Evolutionary conservation across 306 rosid species (phyloP).

Genomic region (Crotalaria pallida): DNA sequence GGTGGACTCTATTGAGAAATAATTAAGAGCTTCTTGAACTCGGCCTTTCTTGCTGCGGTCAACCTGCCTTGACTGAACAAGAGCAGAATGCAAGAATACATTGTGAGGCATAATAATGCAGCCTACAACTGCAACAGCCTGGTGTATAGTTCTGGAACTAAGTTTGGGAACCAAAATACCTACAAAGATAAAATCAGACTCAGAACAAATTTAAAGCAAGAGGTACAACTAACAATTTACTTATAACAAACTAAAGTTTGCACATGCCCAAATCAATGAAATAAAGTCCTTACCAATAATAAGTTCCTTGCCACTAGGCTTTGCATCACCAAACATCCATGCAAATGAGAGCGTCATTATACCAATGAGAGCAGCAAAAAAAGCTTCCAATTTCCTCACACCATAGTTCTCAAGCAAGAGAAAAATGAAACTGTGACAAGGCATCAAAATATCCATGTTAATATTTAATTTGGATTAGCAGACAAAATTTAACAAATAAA

Average conservation of each 20-base stretch:
- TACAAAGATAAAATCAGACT: constrained; percentile 22
- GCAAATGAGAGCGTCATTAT: constrained; percentile 82
- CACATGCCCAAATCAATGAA: not conserved
- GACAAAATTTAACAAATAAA: not conserved
- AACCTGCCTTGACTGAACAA: constrained; percentile 80
- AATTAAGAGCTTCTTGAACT: constrained; percentile 85
- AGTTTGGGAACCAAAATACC: constrained; percentile 87
- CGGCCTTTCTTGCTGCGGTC: constrained; percentile 64
- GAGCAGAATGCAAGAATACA: constrained; percentile 95
- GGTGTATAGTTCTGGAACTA: constrained; percentile 74
- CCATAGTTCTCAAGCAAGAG: constrained; percentile 94
- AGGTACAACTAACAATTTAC: not conserved
- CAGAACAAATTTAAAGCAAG: constrained; percentile 16
- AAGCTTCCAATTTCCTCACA: constrained; percentile 83
- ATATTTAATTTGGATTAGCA: not conserved
- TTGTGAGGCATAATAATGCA: constrained; percentile 98
- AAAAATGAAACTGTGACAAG: constrained; percentile 66
- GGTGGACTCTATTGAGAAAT: constrained; percentile 80
- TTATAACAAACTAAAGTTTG: not conserved
- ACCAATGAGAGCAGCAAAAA: constrained; percentile 83
- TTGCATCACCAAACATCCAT: constrained; percentile 94
- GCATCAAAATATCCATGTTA: constrained; percentile 2
- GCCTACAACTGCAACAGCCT: constrained; percentile 97
- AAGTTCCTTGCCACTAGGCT: constrained; percentile 76
- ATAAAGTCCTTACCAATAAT: constrained; percentile 50